Base-by-base conservation (phyloP, 371 early-diverging fungal species). In the Mortierella sp. region DNA sequence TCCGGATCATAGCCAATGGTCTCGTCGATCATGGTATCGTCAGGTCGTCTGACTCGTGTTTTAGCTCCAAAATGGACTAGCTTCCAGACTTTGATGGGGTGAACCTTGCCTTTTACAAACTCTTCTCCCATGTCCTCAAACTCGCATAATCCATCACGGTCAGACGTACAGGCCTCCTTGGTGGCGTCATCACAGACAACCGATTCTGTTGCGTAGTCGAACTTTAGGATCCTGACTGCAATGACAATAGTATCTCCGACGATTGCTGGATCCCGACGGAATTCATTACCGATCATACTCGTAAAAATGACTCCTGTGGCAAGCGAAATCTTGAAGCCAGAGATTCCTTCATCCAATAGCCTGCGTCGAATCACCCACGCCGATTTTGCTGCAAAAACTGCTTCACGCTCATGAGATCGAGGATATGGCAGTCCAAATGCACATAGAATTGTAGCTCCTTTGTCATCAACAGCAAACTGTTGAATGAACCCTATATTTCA, bases 401-500 rank as follows among this genome's bases (percentile, higher is more conserved):
- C 88, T 65, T 90, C 91, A n/a, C 85, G 70, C 65, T 90, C 91
- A 47, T 90, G 91, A 4, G 91, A 90, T 4, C 86, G 83, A 9
- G 91, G 91, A 38, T 72, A 81, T 4, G 91, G 91, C 1, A 90
- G 72, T 0, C 91, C 91, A 77, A 90, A 90, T 0, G 88, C 89
- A 45, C 87, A 86, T 5, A 90, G 72, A 4, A 89, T n/a, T 2
- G 91, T 90, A 1, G 91, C 91, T 3, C 91, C 88, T 77, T 90
- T 90, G 69, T 90, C 91, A 60, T 90, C 91, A 0, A 90, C 86
- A 4, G 91, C 91, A 74, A 90, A 90, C 65, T 90, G 91, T 40
- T 90, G 91, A 13, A 90, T 77, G 36, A 87, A 82, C 1, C 88
- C 84, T 84, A 48, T 58, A 6, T 4, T 8, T n/a, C 15, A 10